Conservation (phyloP, 140 eudicot genomes). For the Anethum foeniculum region DNA sequence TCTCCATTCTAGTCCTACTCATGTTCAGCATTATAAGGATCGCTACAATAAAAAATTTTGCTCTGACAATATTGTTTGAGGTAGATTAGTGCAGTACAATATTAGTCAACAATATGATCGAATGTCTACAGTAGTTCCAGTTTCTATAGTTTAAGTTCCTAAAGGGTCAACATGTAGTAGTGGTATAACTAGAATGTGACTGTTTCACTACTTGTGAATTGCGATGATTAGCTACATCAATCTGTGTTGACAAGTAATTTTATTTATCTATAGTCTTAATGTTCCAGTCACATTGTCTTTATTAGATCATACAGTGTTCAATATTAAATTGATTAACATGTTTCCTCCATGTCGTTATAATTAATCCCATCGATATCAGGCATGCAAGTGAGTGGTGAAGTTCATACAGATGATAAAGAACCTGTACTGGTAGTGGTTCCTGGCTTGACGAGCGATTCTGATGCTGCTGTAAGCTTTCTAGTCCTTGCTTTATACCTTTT, state of each 20-base stretch:
- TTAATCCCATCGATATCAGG: background rate
- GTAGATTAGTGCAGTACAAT: background rate
- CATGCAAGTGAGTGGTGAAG: conserved; percentile 24
- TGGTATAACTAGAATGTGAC: background rate
- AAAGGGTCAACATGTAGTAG: background rate
- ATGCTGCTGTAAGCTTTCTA: conserved; percentile 55
- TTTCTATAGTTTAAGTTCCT: background rate
- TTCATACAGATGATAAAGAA: conserved; percentile 37
- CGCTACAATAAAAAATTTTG: background rate
- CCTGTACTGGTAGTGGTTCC: conserved; percentile 81
- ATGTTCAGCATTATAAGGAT: background rate
- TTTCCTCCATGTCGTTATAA: background rate
- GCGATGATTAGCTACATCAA: background rate
- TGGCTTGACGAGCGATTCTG: conserved; percentile 78
- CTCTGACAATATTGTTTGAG: background rate
- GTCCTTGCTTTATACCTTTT: background rate
- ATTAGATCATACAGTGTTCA: background rate
- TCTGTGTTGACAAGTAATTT: background rate
- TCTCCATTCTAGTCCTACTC: background rate
- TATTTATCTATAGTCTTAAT: background rate
- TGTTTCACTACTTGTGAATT: background rate
- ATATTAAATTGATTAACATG: background rate
- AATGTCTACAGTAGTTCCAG: background rate
- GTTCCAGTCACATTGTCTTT: background rate
- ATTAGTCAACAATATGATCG: background rate